Evolutionary conservation across 1,139 yeast species (phyloP).

Genomic region (Suhomyces yuchorum): DNA sequence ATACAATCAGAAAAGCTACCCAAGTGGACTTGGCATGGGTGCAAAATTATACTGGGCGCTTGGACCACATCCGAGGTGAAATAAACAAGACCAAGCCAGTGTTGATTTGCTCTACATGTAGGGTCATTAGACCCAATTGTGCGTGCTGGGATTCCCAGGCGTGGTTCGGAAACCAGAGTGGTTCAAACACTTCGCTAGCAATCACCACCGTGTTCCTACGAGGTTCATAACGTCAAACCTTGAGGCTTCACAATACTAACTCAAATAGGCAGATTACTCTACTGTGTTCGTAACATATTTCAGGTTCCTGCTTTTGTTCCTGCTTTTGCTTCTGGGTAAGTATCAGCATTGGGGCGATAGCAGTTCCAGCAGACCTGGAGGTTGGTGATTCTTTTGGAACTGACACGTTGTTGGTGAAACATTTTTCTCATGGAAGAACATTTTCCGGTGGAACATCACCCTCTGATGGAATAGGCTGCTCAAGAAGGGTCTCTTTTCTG

Average conservation of each 20-base stretch:
- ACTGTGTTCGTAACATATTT: conserved; percentile 1
- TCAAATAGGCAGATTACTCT: neutral
- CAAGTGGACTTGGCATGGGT: neutral
- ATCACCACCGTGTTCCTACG: neutral
- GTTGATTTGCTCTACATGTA: no score
- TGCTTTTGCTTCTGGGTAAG: neutral
- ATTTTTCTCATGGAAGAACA: no score
- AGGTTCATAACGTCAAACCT: neutral
- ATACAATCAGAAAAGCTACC: neutral
- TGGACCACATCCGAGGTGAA: neutral
- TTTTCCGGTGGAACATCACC: no score
- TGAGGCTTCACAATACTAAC: neutral
- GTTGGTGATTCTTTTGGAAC: no score
- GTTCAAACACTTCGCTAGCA: neutral
- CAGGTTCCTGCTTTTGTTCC: neutral
- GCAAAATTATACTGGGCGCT: conserved; percentile 1
- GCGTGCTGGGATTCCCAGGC: no score
- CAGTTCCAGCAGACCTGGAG: no score
- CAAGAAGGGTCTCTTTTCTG: no score
- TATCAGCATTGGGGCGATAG: neutral
- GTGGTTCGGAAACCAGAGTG: neutral
- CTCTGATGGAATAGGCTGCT: no score
- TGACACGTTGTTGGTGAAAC: no score
- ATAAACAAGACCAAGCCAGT: no score
- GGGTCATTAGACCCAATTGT: no score